A percentile compares a stretch with the other conserved stretches of the same genome.
These are phyloP conservation scores for Pichia nakasei DNA, from an alignment of 805 yeast species.

Conservation along the genomic window DNA sequence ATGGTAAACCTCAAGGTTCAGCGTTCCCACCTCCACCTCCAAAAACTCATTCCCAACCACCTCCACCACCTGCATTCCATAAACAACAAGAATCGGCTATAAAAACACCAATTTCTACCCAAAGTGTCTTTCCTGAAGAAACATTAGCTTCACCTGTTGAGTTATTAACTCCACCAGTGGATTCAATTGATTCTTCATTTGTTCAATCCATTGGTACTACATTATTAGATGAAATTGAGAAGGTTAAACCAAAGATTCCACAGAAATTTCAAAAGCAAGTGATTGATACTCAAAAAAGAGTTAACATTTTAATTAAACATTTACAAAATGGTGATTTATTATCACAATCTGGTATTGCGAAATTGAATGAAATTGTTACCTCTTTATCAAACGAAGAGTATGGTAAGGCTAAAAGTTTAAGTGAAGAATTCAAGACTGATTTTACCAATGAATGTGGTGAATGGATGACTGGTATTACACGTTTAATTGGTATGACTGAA, in stretches of 20 bases:
- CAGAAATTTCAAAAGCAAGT: constrained; percentile 65
- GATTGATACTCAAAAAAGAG: constrained; percentile 73
- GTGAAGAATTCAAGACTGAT: constrained; percentile 51
- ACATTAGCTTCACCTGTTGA: neutral
- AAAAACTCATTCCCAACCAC: constrained; percentile 11
- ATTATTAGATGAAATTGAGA: constrained; percentile 45
- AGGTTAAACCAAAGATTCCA: constrained; percentile 67
- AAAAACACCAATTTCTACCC: constrained; percentile 31
- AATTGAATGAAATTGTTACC: constrained; percentile 42
- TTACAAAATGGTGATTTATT: constrained; percentile 65
- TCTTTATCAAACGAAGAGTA: constrained; percentile 48
- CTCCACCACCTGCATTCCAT: constrained; percentile 7
- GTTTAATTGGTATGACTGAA: constrained; percentile 70
- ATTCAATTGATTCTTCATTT: constrained; percentile 12
- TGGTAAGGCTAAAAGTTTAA: constrained; percentile 46
- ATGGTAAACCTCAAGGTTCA: constrained; percentile 5
- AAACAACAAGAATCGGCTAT: neutral
- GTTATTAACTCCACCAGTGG: constrained; percentile 18
- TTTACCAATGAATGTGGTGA: constrained; percentile 70
- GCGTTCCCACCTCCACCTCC: constrained; percentile 17
- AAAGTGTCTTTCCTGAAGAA: neutral
- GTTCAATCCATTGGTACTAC: constrained; percentile 53
- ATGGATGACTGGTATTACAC: constrained; percentile 89
- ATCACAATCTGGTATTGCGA: constrained; percentile 44
- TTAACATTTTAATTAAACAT: constrained; percentile 67